Percentiles rank a stretch among this genome's conserved stretches.
Evolutionary conservation across 306 rosid species (phyloP).

Genomic region (Coriaria nepalensis): DNA sequence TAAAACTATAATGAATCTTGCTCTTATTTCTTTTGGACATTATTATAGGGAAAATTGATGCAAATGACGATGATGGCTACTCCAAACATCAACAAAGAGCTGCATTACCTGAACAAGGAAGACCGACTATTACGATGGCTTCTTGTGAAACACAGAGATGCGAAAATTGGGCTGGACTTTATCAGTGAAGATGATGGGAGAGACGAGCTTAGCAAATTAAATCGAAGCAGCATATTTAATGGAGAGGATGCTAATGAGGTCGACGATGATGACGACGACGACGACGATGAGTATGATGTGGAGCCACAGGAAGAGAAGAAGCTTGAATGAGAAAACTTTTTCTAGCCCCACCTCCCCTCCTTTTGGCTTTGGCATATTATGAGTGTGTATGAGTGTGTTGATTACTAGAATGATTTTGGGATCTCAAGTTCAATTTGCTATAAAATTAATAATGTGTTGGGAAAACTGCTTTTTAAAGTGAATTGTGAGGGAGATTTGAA

Average conservation of each 20-base stretch:
- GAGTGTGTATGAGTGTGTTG: too few species aligned
- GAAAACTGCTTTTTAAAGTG: too few species aligned
- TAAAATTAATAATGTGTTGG: too few species aligned
- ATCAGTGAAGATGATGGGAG: constrained; percentile 25
- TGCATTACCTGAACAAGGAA: constrained; percentile 88
- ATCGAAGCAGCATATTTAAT: constrained; percentile 10
- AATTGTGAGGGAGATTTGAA: too few species aligned
- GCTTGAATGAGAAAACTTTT: too few species aligned
- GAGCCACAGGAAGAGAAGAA: constrained; percentile 15
- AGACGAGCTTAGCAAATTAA: constrained; percentile 16
- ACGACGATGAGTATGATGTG: constrained; percentile 19
- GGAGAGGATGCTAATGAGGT: background rate
- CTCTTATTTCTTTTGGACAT: background rate
- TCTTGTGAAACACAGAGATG: constrained; percentile 54
- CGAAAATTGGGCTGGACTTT: constrained; percentile 33
- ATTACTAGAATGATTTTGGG: too few species aligned
- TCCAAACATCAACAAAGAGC: constrained; percentile 79
- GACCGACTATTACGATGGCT: constrained; percentile 78
- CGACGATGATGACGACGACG: constrained; percentile 22
- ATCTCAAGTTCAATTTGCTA: too few species aligned
- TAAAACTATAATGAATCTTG: too few species aligned
- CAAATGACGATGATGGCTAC: constrained; percentile 96
- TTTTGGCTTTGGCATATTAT: too few species aligned
- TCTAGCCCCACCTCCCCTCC: too few species aligned
- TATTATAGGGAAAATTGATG: constrained; percentile 66